Evolutionary conservation across 495 filamentous ascomycete species (phyloP), one percentile per base, ranked within the genome.

Genomic region (Chaetomidium leptoderma): DNA sequence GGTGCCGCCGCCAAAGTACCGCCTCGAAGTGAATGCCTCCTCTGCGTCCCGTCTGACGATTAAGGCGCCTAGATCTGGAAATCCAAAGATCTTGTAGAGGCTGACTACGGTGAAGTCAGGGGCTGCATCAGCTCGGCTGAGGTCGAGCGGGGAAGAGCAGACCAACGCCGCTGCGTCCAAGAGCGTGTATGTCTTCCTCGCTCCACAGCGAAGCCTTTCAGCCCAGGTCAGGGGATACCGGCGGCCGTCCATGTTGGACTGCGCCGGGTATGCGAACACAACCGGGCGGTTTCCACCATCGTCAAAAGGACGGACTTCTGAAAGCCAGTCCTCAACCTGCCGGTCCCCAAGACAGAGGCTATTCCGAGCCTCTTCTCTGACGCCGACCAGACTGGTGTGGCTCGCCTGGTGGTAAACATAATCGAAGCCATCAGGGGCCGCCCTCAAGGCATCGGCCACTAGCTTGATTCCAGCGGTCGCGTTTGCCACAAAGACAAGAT

Each of bases 11-110:
- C 92, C 92, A 68, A 97, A 97, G 65, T 92, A 97, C 61, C 72
- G 81, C 42, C 90, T 82, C 24, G 77, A 74, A 37, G 74, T 70
- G 40, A 96, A 82, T 1, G 87, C 74, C 23, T 73, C 65, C 1
- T 78, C 83, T n/a, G 86, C 79, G 33, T 77, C 77, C 58, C 90
- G 90, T 40, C 87, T 81, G 9, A 97, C 86, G 51, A 97, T 87
- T 67, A 97, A 74, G 4, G 86, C 92, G 7, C 92, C 92, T 0
- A 97, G 73, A 65, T 97, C 90, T 0, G 92, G 92, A 63, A 96
- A 96, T 5, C 92, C 92, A 68, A 97, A 97, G 23, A 97, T 93
- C 71, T 97, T 97, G 71, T 96, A 95, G 63, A 97, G 91, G 74
- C 90, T 95, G 23, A 97, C 67, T 0, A 88, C 90, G 5, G 86